Base-by-base conservation (phyloP, 495 filamentous ascomycete genomes). In the Clavariopsis aquatica region DNA sequence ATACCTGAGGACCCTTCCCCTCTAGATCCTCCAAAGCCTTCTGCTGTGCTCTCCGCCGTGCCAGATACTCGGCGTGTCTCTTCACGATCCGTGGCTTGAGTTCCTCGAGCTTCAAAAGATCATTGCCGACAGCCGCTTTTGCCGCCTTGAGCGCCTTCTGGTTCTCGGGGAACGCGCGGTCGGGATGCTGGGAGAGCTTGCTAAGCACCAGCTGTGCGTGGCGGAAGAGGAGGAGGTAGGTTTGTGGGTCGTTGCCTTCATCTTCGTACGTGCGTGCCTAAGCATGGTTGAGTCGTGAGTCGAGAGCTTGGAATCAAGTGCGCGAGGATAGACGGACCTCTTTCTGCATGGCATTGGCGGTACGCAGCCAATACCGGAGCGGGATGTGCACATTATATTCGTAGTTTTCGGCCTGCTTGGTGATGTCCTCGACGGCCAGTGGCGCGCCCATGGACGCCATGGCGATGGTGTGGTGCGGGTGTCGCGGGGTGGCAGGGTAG, bases 141-240 rank as follows among this genome's bases (percentile, higher is more conserved):
- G 84, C 84, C 27, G 76, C 76, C 8, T 77, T 64, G 26, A 87
- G 70, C 0, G 76, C 76, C 38, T 75, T 75, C 19, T 77, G 77
- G 58, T 84, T 81, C 46, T 79, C 75, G 5, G 77, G 78, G 17
- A 80, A 74, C 41, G 77, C 80, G 60, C 57, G 65, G 12, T 82
- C 74, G 1, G 81, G 81, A 62, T 83, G 81, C 17, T 61, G 54
- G 1, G 66, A 49, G 9, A 83, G 72, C 34, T 77, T 56, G 15
- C 73, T 69, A 23, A 81, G 57, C 5, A 81, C 73, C 31, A 97
- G 82, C 51, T 83, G 81, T 12, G 89, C 87, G 76, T 93, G 91
- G 72, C 94, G 86, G 64, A 92, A 88, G 9, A 96, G 82, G 19
- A 97, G 80, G 23, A 97, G 79, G 76, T 94, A 98, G 1, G 93